Percentiles rank a stretch among this genome's conserved stretches.
Evolutionary conservation across 371 early-diverging fungal species (phyloP).

Genomic region (Rhizomucor miehei): DNA sequence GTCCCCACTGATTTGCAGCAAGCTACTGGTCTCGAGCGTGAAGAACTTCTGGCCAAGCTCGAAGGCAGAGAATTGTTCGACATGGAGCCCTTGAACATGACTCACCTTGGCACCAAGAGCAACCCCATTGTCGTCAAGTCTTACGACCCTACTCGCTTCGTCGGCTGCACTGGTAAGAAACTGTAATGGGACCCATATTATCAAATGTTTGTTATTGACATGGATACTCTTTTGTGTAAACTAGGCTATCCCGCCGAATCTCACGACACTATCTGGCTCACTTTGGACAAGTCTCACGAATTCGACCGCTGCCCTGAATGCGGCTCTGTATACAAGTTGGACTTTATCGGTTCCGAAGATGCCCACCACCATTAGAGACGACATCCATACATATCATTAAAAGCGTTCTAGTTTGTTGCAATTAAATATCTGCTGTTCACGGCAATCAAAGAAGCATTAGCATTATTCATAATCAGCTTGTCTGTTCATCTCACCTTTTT

Average conservation of each 20-base stretch:
- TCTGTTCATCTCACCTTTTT: too few species aligned
- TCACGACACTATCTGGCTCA: constrained; percentile 85
- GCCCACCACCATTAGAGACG: constrained; percentile 38
- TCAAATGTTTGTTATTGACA: background rate
- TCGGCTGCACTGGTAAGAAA: constrained; percentile 89
- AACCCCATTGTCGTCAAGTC: constrained; percentile 89
- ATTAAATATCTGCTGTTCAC: too few species aligned
- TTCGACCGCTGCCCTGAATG: constrained; percentile 96
- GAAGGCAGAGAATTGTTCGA: constrained; percentile 90
- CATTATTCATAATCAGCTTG: too few species aligned
- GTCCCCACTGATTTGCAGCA: constrained; percentile 89
- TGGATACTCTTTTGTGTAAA: too few species aligned
- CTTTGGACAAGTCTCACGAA: constrained; percentile 71
- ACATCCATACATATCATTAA: too few species aligned
- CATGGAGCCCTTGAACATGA: constrained; percentile 76
- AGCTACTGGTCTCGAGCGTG: constrained; percentile 90
- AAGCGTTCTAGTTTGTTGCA: too few species aligned
- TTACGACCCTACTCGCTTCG: constrained; percentile 77
- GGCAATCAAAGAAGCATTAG: too few species aligned
- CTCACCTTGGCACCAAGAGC: constrained; percentile 76
- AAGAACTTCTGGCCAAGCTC: constrained; percentile 81
- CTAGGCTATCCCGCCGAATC: constrained; percentile 86
- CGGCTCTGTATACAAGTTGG: constrained; percentile 79
- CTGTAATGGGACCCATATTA: background rate
- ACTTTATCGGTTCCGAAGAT: constrained; percentile 49